phyloP scores from a whole-genome alignment of 2,329 filamentous ascomycete species.

The Claviceps capensis region DNA sequence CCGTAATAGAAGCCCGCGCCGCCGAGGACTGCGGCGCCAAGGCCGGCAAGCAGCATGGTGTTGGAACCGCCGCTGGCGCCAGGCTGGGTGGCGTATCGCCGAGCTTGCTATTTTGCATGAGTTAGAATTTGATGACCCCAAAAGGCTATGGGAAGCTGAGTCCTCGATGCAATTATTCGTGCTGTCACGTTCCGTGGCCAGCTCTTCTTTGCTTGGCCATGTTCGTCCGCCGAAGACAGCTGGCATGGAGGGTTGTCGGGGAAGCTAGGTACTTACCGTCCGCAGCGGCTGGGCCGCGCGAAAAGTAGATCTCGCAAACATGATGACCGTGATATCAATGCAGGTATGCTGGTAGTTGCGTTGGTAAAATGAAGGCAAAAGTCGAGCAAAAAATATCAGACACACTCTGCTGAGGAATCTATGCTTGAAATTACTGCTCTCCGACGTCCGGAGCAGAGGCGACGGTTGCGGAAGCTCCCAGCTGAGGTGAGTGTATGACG shows the following conservation, averaged over 20 bases:
- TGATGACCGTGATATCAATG: conserved; percentile 24
- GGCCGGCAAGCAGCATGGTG: conserved; percentile 45
- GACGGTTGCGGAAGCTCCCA: neutral
- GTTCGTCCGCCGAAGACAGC: neutral
- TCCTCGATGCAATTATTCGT: too few species aligned
- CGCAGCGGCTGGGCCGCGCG: conserved; percentile 51
- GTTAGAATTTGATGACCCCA: too few species aligned
- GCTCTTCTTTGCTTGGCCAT: neutral
- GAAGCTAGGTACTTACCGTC: conserved; percentile 37
- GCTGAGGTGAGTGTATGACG: conserved; percentile 2
- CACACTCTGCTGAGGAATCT: neutral
- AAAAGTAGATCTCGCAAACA: conserved; percentile 55
- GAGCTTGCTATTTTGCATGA: conserved; percentile 25
- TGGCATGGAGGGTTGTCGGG: neutral
- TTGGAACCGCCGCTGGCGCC: conserved; percentile 40
- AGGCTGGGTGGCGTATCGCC: conserved; percentile 56
- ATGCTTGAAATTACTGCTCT: neutral
- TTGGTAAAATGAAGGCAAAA: neutral
- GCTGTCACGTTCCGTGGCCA: neutral
- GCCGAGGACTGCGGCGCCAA: conserved; percentile 41
- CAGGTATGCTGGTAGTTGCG: neutral
- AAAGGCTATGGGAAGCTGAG: too few species aligned
- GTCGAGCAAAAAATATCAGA: neutral
- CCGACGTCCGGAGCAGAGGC: neutral
- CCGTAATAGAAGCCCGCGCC: conserved; percentile 44